Evolutionary conservation across 2,329 filamentous ascomycete genomes (phyloP), one percentile per base, ranked within the genome.

Genomic region (Amauroascus verrucosus): DNA sequence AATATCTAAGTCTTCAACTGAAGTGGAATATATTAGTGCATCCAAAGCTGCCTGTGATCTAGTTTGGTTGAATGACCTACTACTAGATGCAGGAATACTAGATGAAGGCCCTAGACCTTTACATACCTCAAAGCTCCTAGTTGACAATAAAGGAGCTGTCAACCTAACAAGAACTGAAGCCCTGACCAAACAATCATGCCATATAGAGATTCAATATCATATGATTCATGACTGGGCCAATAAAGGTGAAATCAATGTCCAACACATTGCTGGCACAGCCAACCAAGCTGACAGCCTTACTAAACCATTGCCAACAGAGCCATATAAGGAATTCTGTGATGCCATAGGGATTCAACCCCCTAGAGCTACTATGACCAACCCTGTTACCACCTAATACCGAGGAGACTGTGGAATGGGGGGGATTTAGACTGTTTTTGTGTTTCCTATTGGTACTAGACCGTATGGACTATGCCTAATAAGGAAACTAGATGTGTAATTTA

Each of bases 21-120:
- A 52, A 22, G 49, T 38, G 6, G 37, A 52, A 28, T 52, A 52
- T 44, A 45, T 52, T n/a, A 33, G 20, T 26, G 49, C 49, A 8
- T 30, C 20, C n/a, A 38, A 52, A 16, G 37, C 49, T 2, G 49
- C 49, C 2, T 33, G 37, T 11, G 49, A 52, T 16, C 49, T 52
- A 7, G 22, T 45, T 2, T 52, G 49, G 49, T 4, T 52, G 14
- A 44, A 45, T 20, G 8, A 45, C 20, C 38, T 52, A 16, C 38
- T 52, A 14, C 6, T 32, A 13, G 5, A 52, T 22, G 49, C 49
- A 1, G 40, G 49, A 3, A 14, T 52, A 5, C 2, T 52, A 2
- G 18, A 7, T 6, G 28, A 14, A 13, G 46, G 9, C 4, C 7
- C 11, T 18, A n/a, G 33, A 35, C 6, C 38, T 8, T 2, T 35